Conservation (phyloP, 345 rosid species). For the thale cress (Arabidopsis thaliana) region DNA sequence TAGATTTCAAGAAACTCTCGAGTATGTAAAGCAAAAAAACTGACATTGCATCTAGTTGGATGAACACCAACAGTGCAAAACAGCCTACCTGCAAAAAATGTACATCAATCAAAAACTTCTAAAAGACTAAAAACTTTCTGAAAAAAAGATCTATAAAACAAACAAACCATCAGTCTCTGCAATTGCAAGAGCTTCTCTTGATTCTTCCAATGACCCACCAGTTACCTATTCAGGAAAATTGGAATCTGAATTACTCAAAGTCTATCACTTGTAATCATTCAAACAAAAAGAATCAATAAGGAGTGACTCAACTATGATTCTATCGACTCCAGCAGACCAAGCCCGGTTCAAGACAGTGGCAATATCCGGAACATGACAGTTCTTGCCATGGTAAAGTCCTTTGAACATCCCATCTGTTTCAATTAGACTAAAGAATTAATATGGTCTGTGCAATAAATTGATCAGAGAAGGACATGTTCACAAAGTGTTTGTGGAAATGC, state of each 20-base stretch:
- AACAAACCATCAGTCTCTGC: constrained; percentile 87
- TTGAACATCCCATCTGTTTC: constrained; percentile 92
- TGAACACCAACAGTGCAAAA: constrained; percentile 96
- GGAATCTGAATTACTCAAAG: not conserved
- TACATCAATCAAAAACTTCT: not conserved
- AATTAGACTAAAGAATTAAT: not conserved
- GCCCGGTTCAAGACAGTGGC: constrained; percentile 79
- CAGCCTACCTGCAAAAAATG: constrained; percentile 67
- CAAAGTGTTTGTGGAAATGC: constrained; percentile 63
- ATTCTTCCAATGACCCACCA: constrained; percentile 93
- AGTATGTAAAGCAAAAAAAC: constrained; percentile 5
- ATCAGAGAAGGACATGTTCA: constrained; percentile 11
- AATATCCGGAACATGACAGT: constrained; percentile 72
- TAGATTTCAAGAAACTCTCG: constrained; percentile 12
- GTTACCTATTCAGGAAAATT: constrained; percentile 64
- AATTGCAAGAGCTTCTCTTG: constrained; percentile 93
- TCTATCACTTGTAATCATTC: not conserved
- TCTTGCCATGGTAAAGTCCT: constrained; percentile 90
- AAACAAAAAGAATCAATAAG: not conserved
- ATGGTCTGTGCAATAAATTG: not conserved
- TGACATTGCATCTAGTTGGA: constrained; percentile 94
- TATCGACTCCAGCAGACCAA: constrained; percentile 93
- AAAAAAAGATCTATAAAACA: not conserved
- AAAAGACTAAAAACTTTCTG: not conserved
- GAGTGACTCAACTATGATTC: constrained; percentile 70